Percentiles rank a stretch among this genome's conserved stretches.
phyloP scores from a whole-genome alignment of 2,329 filamentous ascomycete genomes.

The Alternaria consortialis region DNA sequence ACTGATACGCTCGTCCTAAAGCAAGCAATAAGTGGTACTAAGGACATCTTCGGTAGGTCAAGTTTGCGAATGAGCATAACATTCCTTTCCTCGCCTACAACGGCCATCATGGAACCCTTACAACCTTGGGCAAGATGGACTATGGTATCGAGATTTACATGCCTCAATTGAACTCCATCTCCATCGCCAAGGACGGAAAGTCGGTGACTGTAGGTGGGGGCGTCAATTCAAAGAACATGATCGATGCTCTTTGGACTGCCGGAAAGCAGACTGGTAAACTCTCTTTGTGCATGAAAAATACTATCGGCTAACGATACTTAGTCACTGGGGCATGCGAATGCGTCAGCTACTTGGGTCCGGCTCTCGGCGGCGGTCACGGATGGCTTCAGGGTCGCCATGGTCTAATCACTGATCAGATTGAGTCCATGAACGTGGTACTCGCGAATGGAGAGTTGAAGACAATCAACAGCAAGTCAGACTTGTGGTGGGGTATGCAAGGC shows the following conservation, averaged over 20 bases:
- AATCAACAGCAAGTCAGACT: constrained; percentile 55
- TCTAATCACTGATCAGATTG: constrained; percentile 63
- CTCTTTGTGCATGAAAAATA: rapidly evolving
- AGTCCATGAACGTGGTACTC: constrained; percentile 63
- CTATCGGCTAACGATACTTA: background rate
- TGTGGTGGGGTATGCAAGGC: constrained; percentile 63
- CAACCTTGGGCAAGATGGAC: constrained; percentile 59
- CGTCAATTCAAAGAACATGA: constrained; percentile 57
- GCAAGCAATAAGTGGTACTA: background rate
- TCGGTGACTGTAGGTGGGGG: constrained; percentile 62
- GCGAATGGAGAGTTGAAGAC: constrained; percentile 58
- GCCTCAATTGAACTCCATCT: constrained; percentile 55
- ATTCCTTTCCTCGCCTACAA: constrained; percentile 64
- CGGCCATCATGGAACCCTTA: constrained; percentile 62
- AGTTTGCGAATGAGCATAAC: constrained; percentile 58
- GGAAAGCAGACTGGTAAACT: constrained; percentile 61
- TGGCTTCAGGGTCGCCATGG: constrained; percentile 64
- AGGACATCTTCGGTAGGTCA: constrained; percentile 45
- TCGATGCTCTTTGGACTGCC: constrained; percentile 59
- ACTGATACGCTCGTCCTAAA: background rate
- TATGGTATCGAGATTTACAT: constrained; percentile 63
- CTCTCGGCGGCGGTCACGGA: constrained; percentile 67
- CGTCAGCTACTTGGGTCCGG: constrained; percentile 58
- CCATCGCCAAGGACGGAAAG: constrained; percentile 55
- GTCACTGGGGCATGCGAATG: constrained; percentile 59